Percentiles rank a stretch among this genome's conserved stretches.
These are phyloP conservation scores for Sporothrix pseudoabietina DNA, from an alignment of 2,329 filamentous ascomycete species.

Conservation along the genomic window DNA sequence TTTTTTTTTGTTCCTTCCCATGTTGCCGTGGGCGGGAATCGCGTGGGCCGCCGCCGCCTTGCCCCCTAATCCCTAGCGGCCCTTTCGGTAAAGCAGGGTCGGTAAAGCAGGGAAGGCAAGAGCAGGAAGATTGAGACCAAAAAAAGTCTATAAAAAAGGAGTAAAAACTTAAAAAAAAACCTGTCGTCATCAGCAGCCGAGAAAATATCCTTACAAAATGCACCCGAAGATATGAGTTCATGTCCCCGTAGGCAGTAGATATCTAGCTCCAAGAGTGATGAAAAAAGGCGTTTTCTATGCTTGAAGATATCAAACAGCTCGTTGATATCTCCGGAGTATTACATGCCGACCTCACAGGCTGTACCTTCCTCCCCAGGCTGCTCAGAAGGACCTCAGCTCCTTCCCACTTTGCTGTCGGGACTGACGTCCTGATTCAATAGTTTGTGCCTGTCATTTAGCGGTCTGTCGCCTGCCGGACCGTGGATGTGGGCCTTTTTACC, in stretches of 20 bases:
- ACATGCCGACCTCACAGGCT: neutral
- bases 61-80: conserved; percentile 25
- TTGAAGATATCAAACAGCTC: neutral
- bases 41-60: conserved; percentile 19
- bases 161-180: neutral
- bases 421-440: neutral
- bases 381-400: neutral
- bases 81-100: conserved; percentile 16
- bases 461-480: neutral
- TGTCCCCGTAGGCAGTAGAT: neutral
- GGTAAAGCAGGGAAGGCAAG: conserved; percentile 7
- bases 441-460: neutral
- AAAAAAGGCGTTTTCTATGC: neutral
- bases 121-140: conserved; percentile 33
- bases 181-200: neutral
- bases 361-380: neutral
- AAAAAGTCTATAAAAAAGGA: conserved; percentile 8
- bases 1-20: neutral
- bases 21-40: neutral
- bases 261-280: no score
- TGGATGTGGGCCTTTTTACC: conserved; percentile 3
- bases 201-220: neutral
- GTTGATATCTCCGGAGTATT: neutral
- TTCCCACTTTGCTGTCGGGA: neutral
- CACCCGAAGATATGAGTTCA: neutral